Conservation (phyloP, 2,329 filamentous ascomycete genomes). For the Diplodia intermedia region DNA sequence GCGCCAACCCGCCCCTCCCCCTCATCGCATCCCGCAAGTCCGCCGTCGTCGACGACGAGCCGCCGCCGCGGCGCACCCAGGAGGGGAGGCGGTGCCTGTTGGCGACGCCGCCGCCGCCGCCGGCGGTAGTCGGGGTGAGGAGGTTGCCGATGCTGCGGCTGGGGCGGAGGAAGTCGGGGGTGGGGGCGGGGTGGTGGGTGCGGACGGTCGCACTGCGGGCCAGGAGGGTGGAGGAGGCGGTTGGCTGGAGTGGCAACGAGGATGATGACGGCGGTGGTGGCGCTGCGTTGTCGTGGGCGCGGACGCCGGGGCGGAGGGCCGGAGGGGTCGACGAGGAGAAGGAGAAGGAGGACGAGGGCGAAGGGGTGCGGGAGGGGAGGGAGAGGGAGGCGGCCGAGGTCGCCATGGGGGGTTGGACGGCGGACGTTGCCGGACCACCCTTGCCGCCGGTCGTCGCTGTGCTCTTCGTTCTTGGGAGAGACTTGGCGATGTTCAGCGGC, state of each 20-base stretch:
- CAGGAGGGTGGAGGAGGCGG: background rate
- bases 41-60: background rate
- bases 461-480: background rate
- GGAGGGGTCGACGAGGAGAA: background rate
- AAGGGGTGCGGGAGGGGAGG: conserved; percentile 4
- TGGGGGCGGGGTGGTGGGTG: conserved; percentile 1
- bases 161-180: background rate
- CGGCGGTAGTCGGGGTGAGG: too few relatives aligned
- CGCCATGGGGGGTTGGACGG: background rate
- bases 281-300: background rate
- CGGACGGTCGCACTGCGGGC: conserved; percentile 3
- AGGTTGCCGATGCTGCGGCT: background rate
- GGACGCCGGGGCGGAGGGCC: background rate
- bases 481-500: conserved; percentile 12
- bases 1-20: conserved; percentile 24
- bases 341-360: background rate
- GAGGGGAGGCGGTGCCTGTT: conserved; percentile 26
- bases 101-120: conserved; percentile 5
- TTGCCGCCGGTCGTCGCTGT: background rate
- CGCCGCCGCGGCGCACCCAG: conserved; percentile 14
- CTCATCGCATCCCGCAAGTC: conserved; percentile 15
- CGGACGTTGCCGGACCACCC: too few relatives aligned
- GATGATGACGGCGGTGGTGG: background rate
- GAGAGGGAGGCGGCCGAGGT: conserved; percentile 2
- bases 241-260: background rate